These are phyloP conservation scores for Naumovozyma dairenensis DNA, from an alignment of 805 yeast genomes.

Conservation along the genomic window DNA sequence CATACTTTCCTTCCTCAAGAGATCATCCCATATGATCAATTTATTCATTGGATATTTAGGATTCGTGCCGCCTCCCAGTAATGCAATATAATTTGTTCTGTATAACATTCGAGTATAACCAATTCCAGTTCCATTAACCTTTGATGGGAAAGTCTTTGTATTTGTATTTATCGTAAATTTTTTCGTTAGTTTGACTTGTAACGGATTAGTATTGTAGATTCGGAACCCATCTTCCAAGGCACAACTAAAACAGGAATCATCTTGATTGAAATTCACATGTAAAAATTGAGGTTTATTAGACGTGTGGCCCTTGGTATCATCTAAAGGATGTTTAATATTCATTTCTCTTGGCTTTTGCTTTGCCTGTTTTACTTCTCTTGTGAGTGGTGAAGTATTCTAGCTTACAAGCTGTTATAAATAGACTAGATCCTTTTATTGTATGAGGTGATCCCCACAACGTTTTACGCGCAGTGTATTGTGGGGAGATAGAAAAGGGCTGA, in stretches of 20 bases:
- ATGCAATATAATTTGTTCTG: slow-evolving; percentile 80
- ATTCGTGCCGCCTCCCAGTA: slow-evolving; percentile 80
- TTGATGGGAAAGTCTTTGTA: too few species aligned
- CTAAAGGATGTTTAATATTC: neutral
- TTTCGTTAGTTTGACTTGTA: slow-evolving; percentile 29
- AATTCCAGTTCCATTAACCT: slow-evolving; percentile 53
- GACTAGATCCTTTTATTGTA: too few species aligned
- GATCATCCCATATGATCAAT: slow-evolving; percentile 85
- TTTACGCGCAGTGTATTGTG: too few species aligned
- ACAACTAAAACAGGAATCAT: slow-evolving; percentile 79
- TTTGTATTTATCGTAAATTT: slow-evolving; percentile 47
- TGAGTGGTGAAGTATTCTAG: too few species aligned
- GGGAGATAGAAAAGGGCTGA: too few species aligned
- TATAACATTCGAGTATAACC: slow-evolving; percentile 76
- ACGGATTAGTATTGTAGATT: slow-evolving; percentile 81
- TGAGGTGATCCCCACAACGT: too few species aligned
- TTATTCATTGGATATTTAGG: slow-evolving; percentile 75
- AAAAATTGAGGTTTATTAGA: slow-evolving; percentile 33
- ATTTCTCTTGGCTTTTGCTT: neutral
- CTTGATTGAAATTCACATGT: slow-evolving; percentile 73
- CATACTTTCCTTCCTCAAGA: slow-evolving; percentile 63
- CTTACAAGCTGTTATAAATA: too few species aligned
- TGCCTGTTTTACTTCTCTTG: too few species aligned
- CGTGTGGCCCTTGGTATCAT: neutral
- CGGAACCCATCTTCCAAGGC: slow-evolving; percentile 74